Evolutionary conservation across 169 alveolate species (phyloP), one percentile per base, ranked within the genome.

Genomic region (Plasmodium fragile): DNA sequence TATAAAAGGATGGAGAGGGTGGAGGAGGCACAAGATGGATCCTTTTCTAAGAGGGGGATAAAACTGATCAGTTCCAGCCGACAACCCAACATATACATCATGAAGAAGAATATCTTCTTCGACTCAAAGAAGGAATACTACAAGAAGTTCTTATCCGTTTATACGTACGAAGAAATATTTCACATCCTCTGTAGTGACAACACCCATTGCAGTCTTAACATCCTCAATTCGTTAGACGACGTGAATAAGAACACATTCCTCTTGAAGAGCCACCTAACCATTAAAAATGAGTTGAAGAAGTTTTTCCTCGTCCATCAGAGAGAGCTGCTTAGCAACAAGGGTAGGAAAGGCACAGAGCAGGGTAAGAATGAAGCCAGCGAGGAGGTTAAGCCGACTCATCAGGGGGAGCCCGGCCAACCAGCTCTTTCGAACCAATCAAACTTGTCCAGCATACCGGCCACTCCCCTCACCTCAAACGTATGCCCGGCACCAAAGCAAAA

Each of bases 101-200:
- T 34, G 80, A 85, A 85, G 65, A 85, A 85, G 69, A 85, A 85
- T 28, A 85, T 85, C 32, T 85, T 85, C 69, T 85, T 85, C 59
- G 93, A 85, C 80, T 85, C 85, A 7, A 36, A 69, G 30, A 85
- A 85, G 59, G 81, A 85, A 28, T 85, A 85, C 69, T 85, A 85
- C 59, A 85, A 85, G 36, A 72, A 85, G 28, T 85, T 85, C 30
- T 30, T 85, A 49, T 85, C 93, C 7, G 53, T 53, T 13, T 85
- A 85, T 65, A 77, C 93, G 22, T 85, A 85, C 45, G 93, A 73
- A 49, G 93, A 85, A 75, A 85, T 85, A 30, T 34, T 85, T 18
- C 53, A 65, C 18, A 85, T 85, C n/a, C 25, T 85, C 45, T 85
- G 93, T 25, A 75, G 43, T 55, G 43, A 41, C 25, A 75, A 13